Evolutionary conservation across 495 filamentous ascomycete genomes (phyloP).

Genomic region (Lasiosphaeria miniovina): DNA sequence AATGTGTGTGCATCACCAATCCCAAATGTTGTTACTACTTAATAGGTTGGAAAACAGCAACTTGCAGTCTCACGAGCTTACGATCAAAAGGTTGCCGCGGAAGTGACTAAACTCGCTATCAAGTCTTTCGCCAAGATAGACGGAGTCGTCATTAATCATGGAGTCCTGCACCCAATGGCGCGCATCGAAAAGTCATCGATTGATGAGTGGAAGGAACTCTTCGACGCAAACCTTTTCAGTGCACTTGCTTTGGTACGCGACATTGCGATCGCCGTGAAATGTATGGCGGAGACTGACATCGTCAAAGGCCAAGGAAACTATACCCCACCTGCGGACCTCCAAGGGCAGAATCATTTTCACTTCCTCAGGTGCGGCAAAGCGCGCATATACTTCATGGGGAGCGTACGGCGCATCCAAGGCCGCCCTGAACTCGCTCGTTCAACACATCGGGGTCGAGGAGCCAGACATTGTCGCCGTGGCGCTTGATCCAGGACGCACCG

Average conservation of each 20-base stretch:
- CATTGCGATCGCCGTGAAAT: slow-evolving; percentile 6
- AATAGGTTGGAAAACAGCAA: no score
- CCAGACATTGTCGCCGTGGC: slow-evolving; percentile 66
- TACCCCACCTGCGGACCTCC: slow-evolving; percentile 66
- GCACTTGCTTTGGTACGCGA: slow-evolving; percentile 67
- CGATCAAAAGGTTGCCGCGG: slow-evolving; percentile 20
- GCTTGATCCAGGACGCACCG: slow-evolving; percentile 79
- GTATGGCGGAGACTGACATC: neutral
- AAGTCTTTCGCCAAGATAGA: slow-evolving; percentile 70
- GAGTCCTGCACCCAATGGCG: slow-evolving; percentile 72
- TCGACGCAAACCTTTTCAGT: slow-evolving; percentile 82
- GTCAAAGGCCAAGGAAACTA: slow-evolving; percentile 64
- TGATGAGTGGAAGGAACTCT: slow-evolving; percentile 72
- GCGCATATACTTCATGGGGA: slow-evolving; percentile 70
- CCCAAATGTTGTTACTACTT: neutral
- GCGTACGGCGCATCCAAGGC: slow-evolving; percentile 85
- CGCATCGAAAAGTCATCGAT: slow-evolving; percentile 60
- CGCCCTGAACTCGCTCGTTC: slow-evolving; percentile 76
- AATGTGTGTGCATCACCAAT: slow-evolving; percentile 37
- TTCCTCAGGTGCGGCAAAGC: slow-evolving; percentile 69
- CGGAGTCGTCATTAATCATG: slow-evolving; percentile 85
- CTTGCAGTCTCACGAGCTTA: no score
- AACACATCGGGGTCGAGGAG: slow-evolving; percentile 75
- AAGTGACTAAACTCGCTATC: slow-evolving; percentile 61
- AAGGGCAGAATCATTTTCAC: slow-evolving; percentile 71